phyloP scores from a whole-genome alignment of 75 land plant genomes.

The Pinus tabuliformis region DNA sequence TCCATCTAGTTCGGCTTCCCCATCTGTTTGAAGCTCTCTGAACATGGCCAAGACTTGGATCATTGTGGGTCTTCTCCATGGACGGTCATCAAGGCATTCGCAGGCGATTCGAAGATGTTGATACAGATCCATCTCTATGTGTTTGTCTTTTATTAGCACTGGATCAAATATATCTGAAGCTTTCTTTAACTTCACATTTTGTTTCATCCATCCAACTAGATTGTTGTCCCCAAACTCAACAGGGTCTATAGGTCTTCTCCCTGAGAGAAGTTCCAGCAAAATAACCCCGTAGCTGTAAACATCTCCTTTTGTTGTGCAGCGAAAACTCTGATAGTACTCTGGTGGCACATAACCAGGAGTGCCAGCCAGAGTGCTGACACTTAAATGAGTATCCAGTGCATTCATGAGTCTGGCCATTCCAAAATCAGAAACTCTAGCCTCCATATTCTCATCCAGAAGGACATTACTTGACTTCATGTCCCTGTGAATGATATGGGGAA shows the following conservation, averaged over 20 bases:
- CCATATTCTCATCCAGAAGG: conserved; percentile 65
- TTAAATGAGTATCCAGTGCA: conserved; percentile 69
- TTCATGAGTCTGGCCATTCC: conserved; percentile 80
- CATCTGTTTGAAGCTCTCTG: conserved; percentile 40
- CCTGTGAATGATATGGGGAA: conserved; percentile 80
- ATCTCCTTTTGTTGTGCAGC: conserved; percentile 78
- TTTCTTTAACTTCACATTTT: conserved; percentile 39
- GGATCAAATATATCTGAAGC: conserved; percentile 49
- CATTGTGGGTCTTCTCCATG: conserved; percentile 71
- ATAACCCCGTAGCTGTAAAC: conserved; percentile 80
- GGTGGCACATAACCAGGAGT: conserved; percentile 88
- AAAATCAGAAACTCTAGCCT: conserved; percentile 76
- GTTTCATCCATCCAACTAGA: conserved; percentile 80
- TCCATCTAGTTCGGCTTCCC: conserved; percentile 21
- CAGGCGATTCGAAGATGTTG: conserved; percentile 65
- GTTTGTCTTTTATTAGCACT: conserved; percentile 18
- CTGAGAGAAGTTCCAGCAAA: conserved; percentile 64
- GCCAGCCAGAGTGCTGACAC: conserved; percentile 76
- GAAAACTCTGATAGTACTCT: conserved; percentile 82
- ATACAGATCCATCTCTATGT: conserved; percentile 42
- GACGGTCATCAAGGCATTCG: conserved; percentile 68
- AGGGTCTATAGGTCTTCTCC: conserved; percentile 69
- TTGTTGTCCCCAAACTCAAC: conserved; percentile 63
- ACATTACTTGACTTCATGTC: conserved; percentile 93
- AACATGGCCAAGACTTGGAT: conserved; percentile 86